Evolutionary conservation across 176 grass and related monocot genomes (phyloP), one percentile per base, ranked within the genome.

Genomic region (Aegilops speltoides): DNA sequence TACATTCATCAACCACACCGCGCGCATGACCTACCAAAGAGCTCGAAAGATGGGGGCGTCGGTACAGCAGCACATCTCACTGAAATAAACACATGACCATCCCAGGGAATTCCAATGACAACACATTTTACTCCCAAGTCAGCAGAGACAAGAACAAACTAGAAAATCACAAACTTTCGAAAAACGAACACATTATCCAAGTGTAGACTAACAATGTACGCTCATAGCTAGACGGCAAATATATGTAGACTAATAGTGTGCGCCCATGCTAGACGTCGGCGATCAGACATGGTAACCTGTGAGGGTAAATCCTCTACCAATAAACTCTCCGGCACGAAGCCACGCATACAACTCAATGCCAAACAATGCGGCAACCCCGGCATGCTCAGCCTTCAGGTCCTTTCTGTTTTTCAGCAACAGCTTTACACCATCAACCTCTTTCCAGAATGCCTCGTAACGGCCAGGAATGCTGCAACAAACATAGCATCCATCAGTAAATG

Each of bases 281-380:
- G 19, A 25, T 98, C 76, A 98, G 80, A 95, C 91, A 61, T 93
- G 79, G 86, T 98, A 98, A 37, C 93, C 95, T 2, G 95, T 95
- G 50, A 98, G 77, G 37, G 95, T 95, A 77, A 93, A 98, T 60
- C 95, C 95, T 81, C 93, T 92, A 5, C 95, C 95, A 6, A 77
- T 84, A 26, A 98, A 82, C 77, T 98, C 95, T 32, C 95, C 93
- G 23, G 88, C 83, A 73, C 95, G 89, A 64, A 74, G 89, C 95
- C 93, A 95, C 8, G 91, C 93, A 33, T 98, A 98, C 73, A 95
- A 65, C 86, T 98, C 95, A 7, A 95, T 78, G 73, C 95, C 95
- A 89, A 98, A 92, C 78, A 98, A 72, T 2, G 95, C 89, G 0
- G 91, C 95, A 68, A 98, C 89, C 25, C 95, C 91, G 19, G 64